Evolutionary conservation across 2,329 filamentous ascomycete genomes (phyloP).

Genomic region (Penicillium vulpinum): DNA sequence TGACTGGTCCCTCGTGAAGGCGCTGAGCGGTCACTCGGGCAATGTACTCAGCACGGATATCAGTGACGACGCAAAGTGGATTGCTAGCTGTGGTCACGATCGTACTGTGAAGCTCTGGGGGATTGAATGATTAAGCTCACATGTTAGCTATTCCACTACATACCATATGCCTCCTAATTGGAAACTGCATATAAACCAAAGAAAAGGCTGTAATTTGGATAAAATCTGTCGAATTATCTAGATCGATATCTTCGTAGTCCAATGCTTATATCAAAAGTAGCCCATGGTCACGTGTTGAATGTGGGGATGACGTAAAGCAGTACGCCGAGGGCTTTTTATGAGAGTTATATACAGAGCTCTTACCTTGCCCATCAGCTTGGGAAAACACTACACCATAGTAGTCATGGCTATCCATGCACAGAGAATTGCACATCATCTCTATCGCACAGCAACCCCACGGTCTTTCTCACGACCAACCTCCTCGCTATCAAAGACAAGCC

Average conservation of each 20-base stretch:
- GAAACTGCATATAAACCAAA: not conserved
- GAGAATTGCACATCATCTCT: conserved; percentile 12
- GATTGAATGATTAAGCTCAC: conserved; percentile 61
- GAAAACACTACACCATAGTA: not conserved
- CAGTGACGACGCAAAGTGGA: conserved; percentile 82
- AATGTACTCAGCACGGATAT: conserved; percentile 91
- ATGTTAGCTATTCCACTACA: not conserved
- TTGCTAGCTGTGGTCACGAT: conserved; percentile 91
- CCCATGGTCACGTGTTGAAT: conserved; percentile 17
- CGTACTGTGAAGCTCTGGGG: conserved; percentile 96
- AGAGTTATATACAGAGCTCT: not conserved
- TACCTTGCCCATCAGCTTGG: not conserved
- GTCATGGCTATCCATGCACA: conserved; percentile 17
- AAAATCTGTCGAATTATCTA: not conserved
- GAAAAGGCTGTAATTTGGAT: not conserved
- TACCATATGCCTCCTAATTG: not conserved
- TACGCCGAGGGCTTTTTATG: not conserved
- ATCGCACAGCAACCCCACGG: not conserved
- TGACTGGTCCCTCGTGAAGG: conserved; percentile 89
- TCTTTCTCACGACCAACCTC: conserved; percentile 3
- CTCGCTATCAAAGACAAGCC: conserved; percentile 7
- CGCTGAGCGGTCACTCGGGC: conserved; percentile 83
- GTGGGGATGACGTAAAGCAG: conserved; percentile 26
- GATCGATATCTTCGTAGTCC: not conserved
- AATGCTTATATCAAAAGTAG: not conserved